Evolutionary conservation across 768 basidiomycete species (phyloP).

Genomic region (Mrakia blollopis): DNA sequence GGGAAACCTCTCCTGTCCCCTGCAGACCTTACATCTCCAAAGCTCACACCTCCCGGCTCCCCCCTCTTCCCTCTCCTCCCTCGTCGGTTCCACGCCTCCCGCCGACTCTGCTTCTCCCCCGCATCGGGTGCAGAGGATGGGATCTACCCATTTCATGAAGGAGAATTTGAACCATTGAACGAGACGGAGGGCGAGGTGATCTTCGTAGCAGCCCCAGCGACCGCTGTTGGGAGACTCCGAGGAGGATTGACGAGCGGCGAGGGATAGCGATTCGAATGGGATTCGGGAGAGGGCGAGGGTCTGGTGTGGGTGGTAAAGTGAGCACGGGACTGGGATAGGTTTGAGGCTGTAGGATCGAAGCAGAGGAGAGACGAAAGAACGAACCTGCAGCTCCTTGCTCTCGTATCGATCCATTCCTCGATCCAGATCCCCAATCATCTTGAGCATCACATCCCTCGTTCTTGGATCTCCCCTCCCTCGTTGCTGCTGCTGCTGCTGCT

Average conservation of each 20-base stretch:
- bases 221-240: slow-evolving; percentile 21
- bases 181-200: slow-evolving; percentile 44
- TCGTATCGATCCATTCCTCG: slow-evolving; percentile 39
- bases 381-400: slow-evolving; percentile 33
- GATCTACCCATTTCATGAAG: slow-evolving; percentile 48
- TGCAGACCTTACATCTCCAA: slow-evolving; percentile 38
- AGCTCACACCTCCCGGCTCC: slow-evolving; percentile 47
- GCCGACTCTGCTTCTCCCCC: slow-evolving; percentile 35
- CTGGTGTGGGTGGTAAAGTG: too few relatives aligned
- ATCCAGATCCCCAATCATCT: slow-evolving; percentile 34
- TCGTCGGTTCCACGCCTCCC: slow-evolving; percentile 34
- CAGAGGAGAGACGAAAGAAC: background rate
- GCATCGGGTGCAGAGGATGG: slow-evolving; percentile 45
- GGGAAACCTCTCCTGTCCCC: slow-evolving; percentile 26
- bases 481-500: too few relatives aligned
- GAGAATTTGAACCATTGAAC: slow-evolving; percentile 47
- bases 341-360: background rate
- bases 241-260: slow-evolving; percentile 31
- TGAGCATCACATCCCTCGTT: background rate
- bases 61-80: slow-evolving; percentile 37
- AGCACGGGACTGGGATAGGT: background rate
- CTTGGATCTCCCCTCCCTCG: background rate
- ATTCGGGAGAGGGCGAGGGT: slow-evolving; percentile 33
- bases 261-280: slow-evolving; percentile 37
- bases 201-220: slow-evolving; percentile 36